A percentile compares a stretch with the other conserved stretches of the same genome.
Evolutionary conservation across 352 stramenopile species (phyloP).

Genomic region (Aphanomyces astaci): DNA sequence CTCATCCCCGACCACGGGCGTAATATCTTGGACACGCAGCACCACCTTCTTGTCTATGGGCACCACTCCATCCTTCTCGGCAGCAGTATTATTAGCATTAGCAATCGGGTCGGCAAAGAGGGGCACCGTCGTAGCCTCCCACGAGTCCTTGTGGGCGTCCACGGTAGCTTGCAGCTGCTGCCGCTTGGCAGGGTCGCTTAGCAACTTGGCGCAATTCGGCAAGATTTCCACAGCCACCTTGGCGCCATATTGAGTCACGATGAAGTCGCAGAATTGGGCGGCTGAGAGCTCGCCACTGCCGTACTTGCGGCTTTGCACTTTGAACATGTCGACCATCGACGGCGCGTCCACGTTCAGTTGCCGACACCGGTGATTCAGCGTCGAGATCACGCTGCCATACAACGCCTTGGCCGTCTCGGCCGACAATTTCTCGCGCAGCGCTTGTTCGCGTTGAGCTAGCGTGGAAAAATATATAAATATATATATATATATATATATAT

Average conservation of each 20-base stretch:
- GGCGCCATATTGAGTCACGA: slow-evolving; percentile 29
- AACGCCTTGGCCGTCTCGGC: slow-evolving; percentile 36
- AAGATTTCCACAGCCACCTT: slow-evolving; percentile 70
- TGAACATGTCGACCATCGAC: slow-evolving; percentile 1
- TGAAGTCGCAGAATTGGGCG: slow-evolving; percentile 6
- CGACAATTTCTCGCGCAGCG: slow-evolving; percentile 48
- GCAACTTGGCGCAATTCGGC: slow-evolving; percentile 56
- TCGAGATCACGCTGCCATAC: slow-evolving; percentile 13
- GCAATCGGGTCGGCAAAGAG: slow-evolving; percentile 12
- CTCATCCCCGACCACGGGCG: slow-evolving; percentile 75
- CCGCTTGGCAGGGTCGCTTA: slow-evolving; percentile 49
- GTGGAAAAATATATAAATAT: too few species aligned
- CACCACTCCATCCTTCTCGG: too few species aligned
- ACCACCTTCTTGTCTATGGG: too few species aligned
- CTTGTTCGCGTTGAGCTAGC: slow-evolving; percentile 40
- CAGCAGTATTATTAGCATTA: too few species aligned
- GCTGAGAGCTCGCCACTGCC: slow-evolving; percentile 8
- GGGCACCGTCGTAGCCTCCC: slow-evolving; percentile 2
- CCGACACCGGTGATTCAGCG: not conserved
- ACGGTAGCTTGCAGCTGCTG: slow-evolving; percentile 46
- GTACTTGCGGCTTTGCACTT: slow-evolving; percentile 17
- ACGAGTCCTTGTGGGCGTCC: slow-evolving; percentile 17
- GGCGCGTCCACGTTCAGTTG: slow-evolving; percentile 1
- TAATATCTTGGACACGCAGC: slow-evolving; percentile 62
- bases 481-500: too few species aligned